Conservation (phyloP, 1,284 basidiomycete genomes). For the Hemileia vastatrix region DNA sequence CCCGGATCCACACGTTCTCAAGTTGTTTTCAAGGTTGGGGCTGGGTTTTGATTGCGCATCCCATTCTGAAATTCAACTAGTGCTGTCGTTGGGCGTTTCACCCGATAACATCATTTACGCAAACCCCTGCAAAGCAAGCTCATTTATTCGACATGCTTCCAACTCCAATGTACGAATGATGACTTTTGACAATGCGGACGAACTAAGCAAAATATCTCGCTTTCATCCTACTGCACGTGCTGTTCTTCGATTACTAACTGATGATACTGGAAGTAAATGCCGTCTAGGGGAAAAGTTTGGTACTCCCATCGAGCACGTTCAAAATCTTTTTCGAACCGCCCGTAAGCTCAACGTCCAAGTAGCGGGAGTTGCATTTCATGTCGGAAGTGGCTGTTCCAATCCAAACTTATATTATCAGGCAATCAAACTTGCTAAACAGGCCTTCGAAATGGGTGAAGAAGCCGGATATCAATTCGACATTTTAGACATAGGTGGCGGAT, state of each 20-base stretch:
- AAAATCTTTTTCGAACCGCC: constrained; percentile 67
- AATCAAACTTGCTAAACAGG: constrained; percentile 66
- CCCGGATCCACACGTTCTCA: constrained; percentile 86
- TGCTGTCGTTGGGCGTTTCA: constrained; percentile 58
- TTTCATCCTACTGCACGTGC: constrained; percentile 73
- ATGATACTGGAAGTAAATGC: constrained; percentile 90
- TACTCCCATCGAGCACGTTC: constrained; percentile 74
- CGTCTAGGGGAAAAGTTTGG: constrained; percentile 94
- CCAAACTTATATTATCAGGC: constrained; percentile 82
- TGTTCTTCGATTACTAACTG: constrained; percentile 87
- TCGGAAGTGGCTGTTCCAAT: constrained; percentile 93
- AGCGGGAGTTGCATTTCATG: constrained; percentile 94
- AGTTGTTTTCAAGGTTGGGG: constrained; percentile 78
- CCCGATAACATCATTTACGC: constrained; percentile 77
- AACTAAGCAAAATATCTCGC: constrained; percentile 87
- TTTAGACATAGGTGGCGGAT: constrained; percentile 91
- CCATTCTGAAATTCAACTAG: constrained; percentile 77
- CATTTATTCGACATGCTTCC: constrained; percentile 78
- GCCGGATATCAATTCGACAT: constrained; percentile 67
- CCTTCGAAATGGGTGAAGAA: constrained; percentile 77
- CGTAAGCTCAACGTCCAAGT: constrained; percentile 72
- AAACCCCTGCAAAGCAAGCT: constrained; percentile 95
- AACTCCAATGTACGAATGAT: constrained; percentile 73
- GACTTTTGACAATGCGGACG: constrained; percentile 98
- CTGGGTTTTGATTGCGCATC: constrained; percentile 98